Percentiles rank a stretch among this genome's conserved stretches.
Evolutionary conservation across 2,329 filamentous ascomycete genomes (phyloP).

Genomic region (Ambrosiella cleistominuta): DNA sequence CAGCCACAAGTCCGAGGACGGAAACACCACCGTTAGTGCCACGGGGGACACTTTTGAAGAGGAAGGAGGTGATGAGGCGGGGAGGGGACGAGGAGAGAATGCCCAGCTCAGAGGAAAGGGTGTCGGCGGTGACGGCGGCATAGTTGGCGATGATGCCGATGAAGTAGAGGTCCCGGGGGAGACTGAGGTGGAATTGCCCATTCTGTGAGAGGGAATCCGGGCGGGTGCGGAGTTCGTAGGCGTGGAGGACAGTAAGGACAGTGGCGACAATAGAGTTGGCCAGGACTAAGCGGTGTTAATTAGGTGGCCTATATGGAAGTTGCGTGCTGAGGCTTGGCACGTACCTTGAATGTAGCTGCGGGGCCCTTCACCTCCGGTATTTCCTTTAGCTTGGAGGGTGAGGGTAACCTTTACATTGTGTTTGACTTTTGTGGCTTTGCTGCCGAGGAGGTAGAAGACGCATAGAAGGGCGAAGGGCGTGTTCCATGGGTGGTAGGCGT

Average conservation of each 20-base stretch:
- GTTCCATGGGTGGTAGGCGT: slow-evolving; percentile 85
- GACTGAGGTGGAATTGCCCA: slow-evolving; percentile 37
- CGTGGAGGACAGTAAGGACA: slow-evolving; percentile 40
- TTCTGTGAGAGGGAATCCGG: slow-evolving; percentile 4
- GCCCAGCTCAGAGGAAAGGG: slow-evolving; percentile 85
- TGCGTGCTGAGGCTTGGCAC: background rate
- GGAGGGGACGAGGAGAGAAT: slow-evolving; percentile 65
- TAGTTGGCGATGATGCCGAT: slow-evolving; percentile 65
- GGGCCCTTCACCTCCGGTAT: slow-evolving; percentile 60
- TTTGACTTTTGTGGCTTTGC: slow-evolving; percentile 75
- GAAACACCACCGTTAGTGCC: slow-evolving; percentile 94
- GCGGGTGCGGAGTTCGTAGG: slow-evolving; percentile 38
- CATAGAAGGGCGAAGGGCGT: slow-evolving; percentile 71
- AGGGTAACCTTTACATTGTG: slow-evolving; percentile 68
- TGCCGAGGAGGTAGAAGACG: slow-evolving; percentile 77
- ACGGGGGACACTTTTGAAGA: slow-evolving; percentile 59
- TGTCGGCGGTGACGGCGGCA: slow-evolving; percentile 80
- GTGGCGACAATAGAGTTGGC: slow-evolving; percentile 74
- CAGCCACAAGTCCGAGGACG: slow-evolving; percentile 52
- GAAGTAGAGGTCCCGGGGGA: slow-evolving; percentile 44
- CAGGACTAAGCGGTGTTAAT: slow-evolving; percentile 34
- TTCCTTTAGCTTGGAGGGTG: slow-evolving; percentile 59
- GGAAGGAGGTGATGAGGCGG: slow-evolving; percentile 68
- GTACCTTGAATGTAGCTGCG: slow-evolving; percentile 65
- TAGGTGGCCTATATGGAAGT: background rate